phyloP scores from a whole-genome alignment of 352 stramenopile genomes.

The Phytophthora citrophthora region DNA sequence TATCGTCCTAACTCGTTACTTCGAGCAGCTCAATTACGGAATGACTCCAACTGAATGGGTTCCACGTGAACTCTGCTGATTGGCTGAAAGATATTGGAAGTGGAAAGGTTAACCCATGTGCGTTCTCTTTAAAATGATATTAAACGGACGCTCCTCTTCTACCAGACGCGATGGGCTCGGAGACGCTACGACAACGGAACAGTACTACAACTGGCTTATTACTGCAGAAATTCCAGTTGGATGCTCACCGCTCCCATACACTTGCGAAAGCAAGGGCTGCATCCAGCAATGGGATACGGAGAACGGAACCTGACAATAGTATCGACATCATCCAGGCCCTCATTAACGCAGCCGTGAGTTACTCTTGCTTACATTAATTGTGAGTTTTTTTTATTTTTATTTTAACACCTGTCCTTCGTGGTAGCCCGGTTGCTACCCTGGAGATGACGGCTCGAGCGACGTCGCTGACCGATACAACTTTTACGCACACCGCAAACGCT shows the following conservation, averaged over 20 bases:
- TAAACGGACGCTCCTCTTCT: background rate
- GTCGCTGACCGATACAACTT: constrained; percentile 73
- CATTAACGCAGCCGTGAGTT: constrained; percentile 32
- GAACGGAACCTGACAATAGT: background rate
- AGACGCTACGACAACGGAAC: constrained; percentile 28
- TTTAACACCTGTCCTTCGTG: background rate
- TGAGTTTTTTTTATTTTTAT: background rate
- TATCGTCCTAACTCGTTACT: background rate
- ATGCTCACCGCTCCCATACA: constrained; percentile 9
- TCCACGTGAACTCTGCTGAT: constrained; percentile 33
- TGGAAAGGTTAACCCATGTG: no score
- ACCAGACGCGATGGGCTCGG: constrained; percentile 10
- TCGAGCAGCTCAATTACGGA: constrained; percentile 18
- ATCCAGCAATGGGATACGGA: background rate
- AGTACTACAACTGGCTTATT: constrained; percentile 24
- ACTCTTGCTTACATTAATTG: background rate
- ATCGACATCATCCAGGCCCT: constrained; percentile 25
- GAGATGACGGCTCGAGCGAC: constrained; percentile 57
- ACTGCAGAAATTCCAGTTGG: constrained; percentile 24
- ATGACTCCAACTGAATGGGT: constrained; percentile 4
- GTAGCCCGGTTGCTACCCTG: constrained; percentile 56
- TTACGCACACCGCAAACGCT: constrained; percentile 62
- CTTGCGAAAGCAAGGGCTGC: constrained; percentile 4
- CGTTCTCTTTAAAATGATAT: no score
- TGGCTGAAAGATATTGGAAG: constrained; percentile 13